phyloP scores from a whole-genome alignment of 163 green algal genomes.

The Scenedesmus sp. region DNA sequence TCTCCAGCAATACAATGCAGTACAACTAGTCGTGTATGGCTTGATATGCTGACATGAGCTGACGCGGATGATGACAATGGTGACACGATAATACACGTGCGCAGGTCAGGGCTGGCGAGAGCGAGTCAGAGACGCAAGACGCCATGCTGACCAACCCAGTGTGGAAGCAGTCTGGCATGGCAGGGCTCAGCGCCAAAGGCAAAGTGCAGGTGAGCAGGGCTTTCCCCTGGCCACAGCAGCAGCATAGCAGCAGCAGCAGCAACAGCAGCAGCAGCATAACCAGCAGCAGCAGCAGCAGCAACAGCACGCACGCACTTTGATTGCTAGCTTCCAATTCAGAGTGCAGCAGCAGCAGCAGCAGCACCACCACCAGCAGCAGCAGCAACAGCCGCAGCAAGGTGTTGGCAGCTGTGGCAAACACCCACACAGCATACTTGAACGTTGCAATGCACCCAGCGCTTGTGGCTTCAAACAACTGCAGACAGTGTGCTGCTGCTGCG shows the following conservation, averaged over 20 bases:
- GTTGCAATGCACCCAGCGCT: background rate
- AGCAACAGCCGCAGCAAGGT: background rate
- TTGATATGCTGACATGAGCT: background rate
- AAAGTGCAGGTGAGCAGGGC: slow-evolving; percentile 65
- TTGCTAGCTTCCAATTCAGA: background rate
- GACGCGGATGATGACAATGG: background rate
- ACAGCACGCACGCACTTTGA: background rate
- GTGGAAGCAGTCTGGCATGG: slow-evolving; percentile 58
- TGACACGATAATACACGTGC: background rate
- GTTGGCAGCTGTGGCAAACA: background rate
- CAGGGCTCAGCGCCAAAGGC: slow-evolving; percentile 59
- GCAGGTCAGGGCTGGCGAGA: slow-evolving; percentile 69
- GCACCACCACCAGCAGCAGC: background rate
- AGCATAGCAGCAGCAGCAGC: background rate
- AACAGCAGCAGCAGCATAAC: background rate
- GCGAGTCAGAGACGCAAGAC: slow-evolving; percentile 62
- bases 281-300: background rate
- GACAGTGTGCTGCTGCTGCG: background rate
- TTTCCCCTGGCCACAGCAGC: background rate
- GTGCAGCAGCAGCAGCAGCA: background rate
- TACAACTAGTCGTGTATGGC: background rate
- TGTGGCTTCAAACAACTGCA: background rate
- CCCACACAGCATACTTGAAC: background rate
- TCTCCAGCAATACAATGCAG: background rate
- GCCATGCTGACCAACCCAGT: slow-evolving; percentile 72